Percentiles rank a stretch among this genome's conserved stretches.
These are phyloP conservation scores for Termitomyces sp. DNA, from an alignment of 768 basidiomycete species.

Conservation along the genomic window DNA sequence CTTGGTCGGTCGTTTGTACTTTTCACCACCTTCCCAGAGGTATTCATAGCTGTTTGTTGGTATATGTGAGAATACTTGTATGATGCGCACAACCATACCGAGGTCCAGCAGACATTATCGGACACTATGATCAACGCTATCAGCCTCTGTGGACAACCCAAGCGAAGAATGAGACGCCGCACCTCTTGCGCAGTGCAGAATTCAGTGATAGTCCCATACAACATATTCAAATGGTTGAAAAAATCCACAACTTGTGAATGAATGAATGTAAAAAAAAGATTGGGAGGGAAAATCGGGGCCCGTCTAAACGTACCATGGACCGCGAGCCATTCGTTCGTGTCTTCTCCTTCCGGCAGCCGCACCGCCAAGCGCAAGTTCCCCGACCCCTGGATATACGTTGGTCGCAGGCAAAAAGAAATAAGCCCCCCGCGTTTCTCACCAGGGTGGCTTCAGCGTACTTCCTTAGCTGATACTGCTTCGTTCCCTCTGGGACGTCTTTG, in stretches of 20 bases:
- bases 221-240: conserved; percentile 99
- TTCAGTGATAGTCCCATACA: conserved; percentile 97
- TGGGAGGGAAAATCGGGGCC: too few relatives aligned
- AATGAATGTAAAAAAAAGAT: too few relatives aligned
- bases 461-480: conserved; percentile 95
- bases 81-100: conserved; percentile 42
- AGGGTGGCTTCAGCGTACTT: conserved; percentile 97
- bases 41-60: conserved; percentile 72
- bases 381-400: conserved; percentile 76
- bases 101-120: conserved; percentile 96
- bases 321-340: conserved; percentile 98
- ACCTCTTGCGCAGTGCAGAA: conserved; percentile 96
- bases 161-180: conserved; percentile 17
- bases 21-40: conserved; percentile 88
- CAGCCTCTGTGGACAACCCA: neutral
- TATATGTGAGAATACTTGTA: neutral
- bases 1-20: conserved; percentile 87
- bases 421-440: conserved; percentile 35
- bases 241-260: conserved; percentile 99
- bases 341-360: conserved; percentile 93
- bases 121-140: conserved; percentile 51
- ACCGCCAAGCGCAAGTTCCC: conserved; percentile 93
- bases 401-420: neutral
- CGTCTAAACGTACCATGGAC: conserved; percentile 74
- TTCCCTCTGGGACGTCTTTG: conserved; percentile 91